A percentile compares a stretch with the other conserved stretches of the same genome.
phyloP scores from a whole-genome alignment of 2,329 filamentous ascomycete species.

The Pseudogymnoascus sp. region DNA sequence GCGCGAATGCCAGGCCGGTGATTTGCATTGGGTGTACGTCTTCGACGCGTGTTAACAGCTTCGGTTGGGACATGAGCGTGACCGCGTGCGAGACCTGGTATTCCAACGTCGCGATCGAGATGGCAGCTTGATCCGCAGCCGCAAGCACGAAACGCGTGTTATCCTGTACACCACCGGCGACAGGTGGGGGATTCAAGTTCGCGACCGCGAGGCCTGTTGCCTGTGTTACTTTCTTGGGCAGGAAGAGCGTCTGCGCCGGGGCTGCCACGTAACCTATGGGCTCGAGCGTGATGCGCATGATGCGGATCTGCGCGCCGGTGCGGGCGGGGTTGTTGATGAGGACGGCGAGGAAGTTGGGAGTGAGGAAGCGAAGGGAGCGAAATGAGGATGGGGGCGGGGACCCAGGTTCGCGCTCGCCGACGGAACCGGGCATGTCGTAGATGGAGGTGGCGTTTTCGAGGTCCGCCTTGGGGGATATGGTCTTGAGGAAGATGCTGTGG shows the following conservation, averaged over 20 bases:
- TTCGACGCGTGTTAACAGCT: constrained; percentile 46
- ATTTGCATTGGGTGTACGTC: constrained; percentile 51
- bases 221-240: constrained; percentile 58
- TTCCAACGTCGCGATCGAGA: constrained; percentile 71
- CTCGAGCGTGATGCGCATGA: constrained; percentile 40
- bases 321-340: constrained; percentile 52
- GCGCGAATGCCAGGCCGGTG: constrained; percentile 51
- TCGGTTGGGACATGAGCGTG: constrained; percentile 45
- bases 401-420: constrained; percentile 30
- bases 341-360: constrained; percentile 49
- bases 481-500: constrained; percentile 58
- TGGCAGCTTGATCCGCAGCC: constrained; percentile 72
- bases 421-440: constrained; percentile 47
- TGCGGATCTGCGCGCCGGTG: constrained; percentile 49
- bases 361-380: constrained; percentile 52
- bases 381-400: constrained; percentile 42
- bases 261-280: constrained; percentile 34
- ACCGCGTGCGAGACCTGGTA: constrained; percentile 45
- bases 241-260: constrained; percentile 44
- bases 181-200: constrained; percentile 51
- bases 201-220: constrained; percentile 73
- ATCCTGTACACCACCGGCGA: constrained; percentile 43
- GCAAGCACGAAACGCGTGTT: constrained; percentile 75
- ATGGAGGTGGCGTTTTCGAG: constrained; percentile 43
- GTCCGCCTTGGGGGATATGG: constrained; percentile 30